These are phyloP conservation scores for Pyricularia sp. DNA, from an alignment of 2,329 filamentous ascomycete species.

Conservation along the genomic window DNA sequence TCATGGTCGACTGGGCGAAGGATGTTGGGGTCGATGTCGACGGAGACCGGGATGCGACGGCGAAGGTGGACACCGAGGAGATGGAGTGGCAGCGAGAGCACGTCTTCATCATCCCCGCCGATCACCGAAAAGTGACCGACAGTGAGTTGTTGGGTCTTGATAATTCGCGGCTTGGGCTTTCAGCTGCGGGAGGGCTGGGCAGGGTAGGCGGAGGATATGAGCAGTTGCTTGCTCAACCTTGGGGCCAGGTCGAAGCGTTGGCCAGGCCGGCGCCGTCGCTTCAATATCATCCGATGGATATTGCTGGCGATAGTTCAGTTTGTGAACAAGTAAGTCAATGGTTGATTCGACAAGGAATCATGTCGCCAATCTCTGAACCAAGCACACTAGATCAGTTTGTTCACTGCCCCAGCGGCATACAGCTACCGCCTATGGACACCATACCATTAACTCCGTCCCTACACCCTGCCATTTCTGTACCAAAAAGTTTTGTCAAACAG, in stretches of 20 bases:
- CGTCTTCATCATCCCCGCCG: constrained; percentile 1
- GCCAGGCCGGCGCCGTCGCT: not conserved
- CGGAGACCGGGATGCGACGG: not conserved
- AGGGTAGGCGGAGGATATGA: not conserved
- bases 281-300: not conserved
- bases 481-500: not conserved
- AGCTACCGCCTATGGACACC: not conserved
- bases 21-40: not conserved
- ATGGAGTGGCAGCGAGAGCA: constrained; percentile 2
- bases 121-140: constrained; percentile 2
- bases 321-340: not conserved
- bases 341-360: not conserved
- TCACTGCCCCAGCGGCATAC: not conserved
- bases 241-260: not conserved
- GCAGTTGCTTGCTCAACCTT: not conserved
- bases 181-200: not conserved
- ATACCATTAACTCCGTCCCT: not conserved
- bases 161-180: not conserved
- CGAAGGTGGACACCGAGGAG: not conserved
- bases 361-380: not conserved
- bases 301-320: not conserved
- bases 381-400: not conserved
- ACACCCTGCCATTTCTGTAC: not conserved
- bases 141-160: not conserved
- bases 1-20: not conserved